Evolutionary conservation across 2,329 filamentous ascomycete genomes (phyloP).

Genomic region (Colletotrichum zoysiae): DNA sequence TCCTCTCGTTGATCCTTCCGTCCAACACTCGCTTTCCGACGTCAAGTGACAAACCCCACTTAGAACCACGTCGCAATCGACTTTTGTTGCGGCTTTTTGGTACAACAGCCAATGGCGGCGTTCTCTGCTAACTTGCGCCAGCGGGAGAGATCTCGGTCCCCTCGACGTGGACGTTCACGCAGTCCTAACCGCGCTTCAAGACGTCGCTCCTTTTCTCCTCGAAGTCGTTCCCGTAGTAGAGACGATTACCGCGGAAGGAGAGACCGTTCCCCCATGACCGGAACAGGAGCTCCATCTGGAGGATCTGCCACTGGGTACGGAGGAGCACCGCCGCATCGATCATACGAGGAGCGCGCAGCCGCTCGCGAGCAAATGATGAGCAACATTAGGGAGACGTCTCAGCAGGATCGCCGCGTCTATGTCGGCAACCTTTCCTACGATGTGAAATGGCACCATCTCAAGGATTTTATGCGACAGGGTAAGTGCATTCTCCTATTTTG

Average conservation of each 20-base stretch:
- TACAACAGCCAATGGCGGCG: conserved; percentile 38
- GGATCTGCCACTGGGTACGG: conserved; percentile 76
- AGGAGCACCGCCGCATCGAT: conserved; percentile 73
- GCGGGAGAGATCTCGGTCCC: conserved; percentile 87
- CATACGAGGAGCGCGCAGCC: conserved; percentile 84
- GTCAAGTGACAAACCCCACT: conserved; percentile 7
- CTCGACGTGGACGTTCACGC: conserved; percentile 84
- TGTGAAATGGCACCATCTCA: conserved; percentile 99
- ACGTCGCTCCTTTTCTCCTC: conserved; percentile 83
- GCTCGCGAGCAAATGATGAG: conserved; percentile 97
- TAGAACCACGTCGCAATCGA: not conserved
- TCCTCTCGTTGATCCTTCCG: too few species aligned
- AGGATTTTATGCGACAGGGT: conserved; percentile 99
- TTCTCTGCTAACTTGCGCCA: conserved; percentile 54
- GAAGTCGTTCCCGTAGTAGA: conserved; percentile 82
- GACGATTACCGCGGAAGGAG: conserved; percentile 81
- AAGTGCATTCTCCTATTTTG: conserved; percentile 54
- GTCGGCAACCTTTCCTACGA: conserved; percentile 99
- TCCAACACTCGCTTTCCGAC: not conserved
- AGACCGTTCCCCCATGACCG: conserved; percentile 89
- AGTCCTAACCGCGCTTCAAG: conserved; percentile 78
- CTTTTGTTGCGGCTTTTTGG: too few species aligned
- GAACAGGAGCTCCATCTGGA: conserved; percentile 75
- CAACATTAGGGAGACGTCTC: conserved; percentile 91
- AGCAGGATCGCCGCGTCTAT: conserved; percentile 99